Evolutionary conservation across 2,329 filamentous ascomycete species (phyloP).

Genomic region (Xylariaceae sp.): DNA sequence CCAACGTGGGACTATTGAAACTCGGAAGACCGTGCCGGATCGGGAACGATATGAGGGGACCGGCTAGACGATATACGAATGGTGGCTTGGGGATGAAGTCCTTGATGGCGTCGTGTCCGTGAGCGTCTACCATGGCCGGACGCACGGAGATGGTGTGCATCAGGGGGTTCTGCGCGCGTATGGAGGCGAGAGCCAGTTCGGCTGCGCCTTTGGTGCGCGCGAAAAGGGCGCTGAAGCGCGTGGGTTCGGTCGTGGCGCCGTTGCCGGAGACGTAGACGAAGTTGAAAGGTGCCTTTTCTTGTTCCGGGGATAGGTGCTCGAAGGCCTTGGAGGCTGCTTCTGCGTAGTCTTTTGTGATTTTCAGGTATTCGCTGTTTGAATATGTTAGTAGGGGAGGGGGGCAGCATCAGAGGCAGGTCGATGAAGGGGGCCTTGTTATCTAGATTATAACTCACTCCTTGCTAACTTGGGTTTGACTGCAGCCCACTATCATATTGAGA

Average conservation of each 20-base stretch:
- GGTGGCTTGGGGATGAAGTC: slow-evolving; percentile 37
- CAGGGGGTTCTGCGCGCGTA: slow-evolving; percentile 40
- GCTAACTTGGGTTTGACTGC: slow-evolving; percentile 53
- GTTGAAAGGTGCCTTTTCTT: slow-evolving; percentile 46
- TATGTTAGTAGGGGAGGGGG: not conserved
- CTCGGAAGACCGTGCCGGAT: slow-evolving; percentile 20
- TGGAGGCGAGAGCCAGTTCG: slow-evolving; percentile 52
- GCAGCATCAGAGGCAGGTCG: not conserved
- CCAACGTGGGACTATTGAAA: slow-evolving; percentile 38
- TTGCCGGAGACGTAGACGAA: slow-evolving; percentile 67
- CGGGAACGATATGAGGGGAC: slow-evolving; percentile 24
- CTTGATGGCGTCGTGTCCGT: slow-evolving; percentile 37
- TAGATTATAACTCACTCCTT: slow-evolving; percentile 44
- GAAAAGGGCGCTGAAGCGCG: slow-evolving; percentile 51
- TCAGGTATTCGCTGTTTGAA: slow-evolving; percentile 50
- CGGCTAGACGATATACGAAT: slow-evolving; percentile 7
- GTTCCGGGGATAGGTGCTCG: slow-evolving; percentile 34
- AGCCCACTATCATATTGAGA: slow-evolving; percentile 41
- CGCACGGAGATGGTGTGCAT: slow-evolving; percentile 54
- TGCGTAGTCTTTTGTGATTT: slow-evolving; percentile 63
- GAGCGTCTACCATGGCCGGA: slow-evolving; percentile 53
- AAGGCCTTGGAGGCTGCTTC: slow-evolving; percentile 44
- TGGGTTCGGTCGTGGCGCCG: slow-evolving; percentile 54
- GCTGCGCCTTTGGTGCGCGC: slow-evolving; percentile 62
- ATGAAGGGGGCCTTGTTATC: no score